Base-by-base conservation (phyloP, 257 asterid genomes). In the Striga asiatica region DNA sequence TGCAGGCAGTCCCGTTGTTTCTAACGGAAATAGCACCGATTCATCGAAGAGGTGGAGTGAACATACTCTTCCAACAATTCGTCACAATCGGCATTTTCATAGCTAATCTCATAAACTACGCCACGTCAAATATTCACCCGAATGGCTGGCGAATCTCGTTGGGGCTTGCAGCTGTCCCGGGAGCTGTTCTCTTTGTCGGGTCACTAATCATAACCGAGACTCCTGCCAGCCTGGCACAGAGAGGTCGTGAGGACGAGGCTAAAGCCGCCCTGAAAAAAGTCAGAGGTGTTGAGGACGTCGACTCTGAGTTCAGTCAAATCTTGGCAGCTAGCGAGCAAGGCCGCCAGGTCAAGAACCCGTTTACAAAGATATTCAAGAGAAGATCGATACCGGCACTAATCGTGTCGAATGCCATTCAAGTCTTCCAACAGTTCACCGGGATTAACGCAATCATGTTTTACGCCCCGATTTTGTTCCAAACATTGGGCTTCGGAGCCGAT, bases 41-140 rank as follows among this genome's bases (percentile, higher is more conserved):
- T 1, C 87, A 85, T 2, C 83, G 70, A n/a, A 70, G 95, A 12
- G 94, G 95, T 2, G 97, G 92, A 0, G 87, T 89, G 22, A 89
- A 82, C 71, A 77, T 85, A 41, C 82, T 85, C 41, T 85, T 82
- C 78, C 97, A 89, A 55, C 89, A 85, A n/a, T 81, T 85, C 53
- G 71, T 89, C 0, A 89, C 94, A 5, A 77, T 85, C 3, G 97
- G 95, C 2, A 85, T 89, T 32, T 60, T 89, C 18, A 62, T 81
- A 0, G 95, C 97, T 0, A 79, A 79, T 54, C 58, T 89, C 0
- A 78, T 89, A 0, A 89, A 89, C 73, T 89, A 72, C 21, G 81
- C 35, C 0, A 78, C 79, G 0, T 61, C 89, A 1, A 46, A 1
- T 1, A 11, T 82, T 1, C 92, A 78, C 23, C 89, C 89, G 0